Evolutionary conservation across 2,329 filamentous ascomycete genomes (phyloP), one percentile per base, ranked within the genome.

Genomic region (Dothideomycetes sp.): DNA sequence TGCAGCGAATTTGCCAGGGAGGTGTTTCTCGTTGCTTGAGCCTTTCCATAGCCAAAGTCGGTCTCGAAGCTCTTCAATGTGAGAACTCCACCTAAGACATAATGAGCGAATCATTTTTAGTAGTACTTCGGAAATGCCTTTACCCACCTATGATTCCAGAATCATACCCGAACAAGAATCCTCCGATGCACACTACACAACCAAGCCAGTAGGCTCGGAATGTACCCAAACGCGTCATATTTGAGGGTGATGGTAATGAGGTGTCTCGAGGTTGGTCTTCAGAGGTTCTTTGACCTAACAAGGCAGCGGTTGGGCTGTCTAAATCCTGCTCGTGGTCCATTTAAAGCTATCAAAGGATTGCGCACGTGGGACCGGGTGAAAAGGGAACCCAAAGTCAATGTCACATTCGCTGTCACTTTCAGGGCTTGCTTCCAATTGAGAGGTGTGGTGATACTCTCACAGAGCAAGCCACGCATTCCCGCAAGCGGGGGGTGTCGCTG

Each of bases 171-270:
- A 68, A 64, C 1, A 68, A 49, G 45, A 69, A 68, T 1, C 69
- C 69, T 5, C 68, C 69, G 46, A 69, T 65, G 47, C 68, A 74
- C 10, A 72, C 64, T 3, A 73, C 64, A 2, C 57, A 57, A 3
- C 67, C 68, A 8, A 74, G 60, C 62, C 64, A 73, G 50, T 72
- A 74, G 19, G 68, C 67, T 41, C 70, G 58, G 24, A 68, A 47
- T 38, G 55, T 62, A 17, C 66, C 67, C 16, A 54, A 14, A 7
- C 37, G 37, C 30, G 37, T 39, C 41, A 40, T 43, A n/a, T 18
- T 33, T 19, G 24, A 19, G 7, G 12, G 7, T 12, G 22, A 27
- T 27, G 22, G 12, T 27, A 12, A n/a, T n/a, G 22, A 27, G 22
- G 12, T 12, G 22, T 27, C 12, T 27, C 12, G 22, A 7, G 7